phyloP scores from a whole-genome alignment of 163 green algal genomes.

The Chloromonas sp. region DNA sequence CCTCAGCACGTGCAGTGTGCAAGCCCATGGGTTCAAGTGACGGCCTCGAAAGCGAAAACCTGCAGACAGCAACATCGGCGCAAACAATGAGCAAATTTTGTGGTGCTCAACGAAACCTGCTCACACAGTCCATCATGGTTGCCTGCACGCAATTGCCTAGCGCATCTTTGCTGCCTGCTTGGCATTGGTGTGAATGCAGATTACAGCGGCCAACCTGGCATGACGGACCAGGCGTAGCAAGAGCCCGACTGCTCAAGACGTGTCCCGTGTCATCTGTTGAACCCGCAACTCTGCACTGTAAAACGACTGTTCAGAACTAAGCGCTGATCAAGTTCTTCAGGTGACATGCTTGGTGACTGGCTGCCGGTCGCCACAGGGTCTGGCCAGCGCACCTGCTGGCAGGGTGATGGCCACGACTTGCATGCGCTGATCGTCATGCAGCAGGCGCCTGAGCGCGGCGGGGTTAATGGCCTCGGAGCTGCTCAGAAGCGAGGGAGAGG shows the following conservation, averaged over 20 bases:
- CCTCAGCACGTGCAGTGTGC: not conserved
- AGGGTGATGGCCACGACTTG: not conserved
- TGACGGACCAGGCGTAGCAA: too few relatives aligned
- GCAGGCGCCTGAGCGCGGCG: not conserved
- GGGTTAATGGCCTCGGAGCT: not conserved
- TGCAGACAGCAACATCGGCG: not conserved
- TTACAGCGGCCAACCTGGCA: too few relatives aligned
- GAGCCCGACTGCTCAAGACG: too few relatives aligned
- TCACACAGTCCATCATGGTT: not conserved
- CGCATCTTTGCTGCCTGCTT: too few relatives aligned
- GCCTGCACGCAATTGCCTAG: not conserved
- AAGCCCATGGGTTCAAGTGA: not conserved
- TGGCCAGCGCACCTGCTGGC: not conserved
- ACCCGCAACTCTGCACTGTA: too few relatives aligned
- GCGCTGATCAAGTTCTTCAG: too few relatives aligned
- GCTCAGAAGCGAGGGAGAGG: too few relatives aligned
- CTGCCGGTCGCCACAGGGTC: too few relatives aligned
- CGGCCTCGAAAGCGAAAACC: not conserved
- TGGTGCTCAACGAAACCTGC: not conserved
- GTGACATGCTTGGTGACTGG: too few relatives aligned
- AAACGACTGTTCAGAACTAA: too few relatives aligned
- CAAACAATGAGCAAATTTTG: not conserved
- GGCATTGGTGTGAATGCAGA: too few relatives aligned
- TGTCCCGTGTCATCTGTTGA: too few relatives aligned
- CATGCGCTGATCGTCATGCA: not conserved